Conservation (phyloP, 352 stramenopile genomes). For the Globisporangium alternatum region DNA sequence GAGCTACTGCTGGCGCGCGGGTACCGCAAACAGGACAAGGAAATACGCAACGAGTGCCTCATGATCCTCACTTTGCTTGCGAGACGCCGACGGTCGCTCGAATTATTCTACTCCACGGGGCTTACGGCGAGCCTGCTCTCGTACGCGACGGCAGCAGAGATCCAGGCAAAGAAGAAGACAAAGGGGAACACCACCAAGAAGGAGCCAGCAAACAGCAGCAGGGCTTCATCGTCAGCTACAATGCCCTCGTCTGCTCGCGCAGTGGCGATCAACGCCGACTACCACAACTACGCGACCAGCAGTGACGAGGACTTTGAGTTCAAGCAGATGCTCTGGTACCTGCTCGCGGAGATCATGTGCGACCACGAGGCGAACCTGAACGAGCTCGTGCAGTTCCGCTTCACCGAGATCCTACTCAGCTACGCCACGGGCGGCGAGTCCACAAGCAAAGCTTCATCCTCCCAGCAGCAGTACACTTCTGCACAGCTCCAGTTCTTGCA, state of each 20-base stretch:
- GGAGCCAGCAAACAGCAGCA: not conserved
- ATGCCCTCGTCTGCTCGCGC: conserved; percentile 13
- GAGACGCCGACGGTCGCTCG: conserved; percentile 37
- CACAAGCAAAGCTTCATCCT: conserved; percentile 1
- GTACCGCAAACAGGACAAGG: conserved; percentile 75
- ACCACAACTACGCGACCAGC: conserved; percentile 61
- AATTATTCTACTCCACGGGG: conserved; percentile 58
- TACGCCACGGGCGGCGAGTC: conserved; percentile 37
- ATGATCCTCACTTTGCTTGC: conserved; percentile 66
- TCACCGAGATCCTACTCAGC: conserved; percentile 54
- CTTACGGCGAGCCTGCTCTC: conserved; percentile 58
- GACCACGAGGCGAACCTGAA: conserved; percentile 50
- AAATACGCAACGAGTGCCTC: conserved; percentile 72
- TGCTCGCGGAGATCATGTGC: conserved; percentile 52
- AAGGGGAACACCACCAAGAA: conserved; percentile 12
- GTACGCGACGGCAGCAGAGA: conserved; percentile 46
- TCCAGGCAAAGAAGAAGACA: conserved; percentile 1
- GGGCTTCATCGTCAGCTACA: not conserved
- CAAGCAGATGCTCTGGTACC: conserved; percentile 73
- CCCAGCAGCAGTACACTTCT: conserved; percentile 36
- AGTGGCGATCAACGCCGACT: conserved; percentile 48
- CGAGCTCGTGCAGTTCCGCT: conserved; percentile 67
- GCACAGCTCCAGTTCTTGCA: conserved; percentile 55
- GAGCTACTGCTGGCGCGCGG: conserved; percentile 54
- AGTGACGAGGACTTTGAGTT: conserved; percentile 80